Base-by-base conservation (phyloP, 2,329 filamentous ascomycete species). In the Sphaerostilbella broomeana region DNA sequence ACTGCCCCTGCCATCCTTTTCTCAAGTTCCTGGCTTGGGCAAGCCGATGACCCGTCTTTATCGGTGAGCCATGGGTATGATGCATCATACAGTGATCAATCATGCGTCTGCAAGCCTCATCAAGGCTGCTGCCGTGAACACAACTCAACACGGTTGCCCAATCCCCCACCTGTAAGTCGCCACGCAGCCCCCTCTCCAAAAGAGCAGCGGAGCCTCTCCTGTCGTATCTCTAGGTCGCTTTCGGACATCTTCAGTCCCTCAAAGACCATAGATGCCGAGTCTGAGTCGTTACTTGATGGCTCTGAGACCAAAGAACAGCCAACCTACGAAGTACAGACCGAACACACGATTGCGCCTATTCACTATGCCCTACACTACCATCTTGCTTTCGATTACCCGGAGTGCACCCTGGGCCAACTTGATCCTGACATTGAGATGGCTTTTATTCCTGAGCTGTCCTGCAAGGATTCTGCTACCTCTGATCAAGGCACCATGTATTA, bases 111-210 rank as follows among this genome's bases (percentile, higher is more conserved):
- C 19, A 13, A n/a, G 19, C n/a, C 31, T 40, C 31, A 18, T 13
- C 34, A 42, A 42, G 34, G 40, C 34, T 42, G 27, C n/a, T 42
- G 40, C 11, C 28, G 33, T 15, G 32, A 17, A 15, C 34, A 42
- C 21, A 38, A 18, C 10, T 38, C 34, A 26, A 20, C 22, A 21
- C 22, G 27, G 11, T 27, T 6, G 3, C 22, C 33, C 1, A 28
- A 38, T 33, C 28, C n/a, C n/a, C n/a, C n/a, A n/a, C n/a, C n/a
- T n/a, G n/a, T n/a, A n/a, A n/a, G n/a, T n/a, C n/a, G n/a, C n/a
- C n/a, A n/a, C n/a, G 29, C n/a, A 17, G 7, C n/a, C 16, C 1
- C 21, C 17, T 27, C 17, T 15, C 15, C n/a, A n/a, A n/a, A n/a
- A n/a, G 18, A 16, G 10, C 10, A 26, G 18, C 15, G 17, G 16